Conservation (phyloP, 2,329 filamentous ascomycete genomes). For the Penicillium brasilianum region DNA sequence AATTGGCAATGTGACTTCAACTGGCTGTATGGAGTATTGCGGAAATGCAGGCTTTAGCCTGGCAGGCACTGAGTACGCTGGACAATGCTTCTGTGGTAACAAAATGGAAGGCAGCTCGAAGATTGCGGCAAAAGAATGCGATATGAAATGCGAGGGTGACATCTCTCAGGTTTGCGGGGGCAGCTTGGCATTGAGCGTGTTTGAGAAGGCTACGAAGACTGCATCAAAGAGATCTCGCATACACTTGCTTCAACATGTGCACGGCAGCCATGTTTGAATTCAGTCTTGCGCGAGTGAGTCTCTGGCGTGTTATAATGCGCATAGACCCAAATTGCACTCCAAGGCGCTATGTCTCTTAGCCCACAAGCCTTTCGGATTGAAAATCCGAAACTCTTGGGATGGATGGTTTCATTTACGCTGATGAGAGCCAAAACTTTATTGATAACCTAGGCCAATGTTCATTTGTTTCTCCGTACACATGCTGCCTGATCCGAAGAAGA, state of each 20-base stretch:
- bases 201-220: background rate
- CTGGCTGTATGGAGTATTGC: constrained; percentile 58
- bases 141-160: constrained; percentile 17
- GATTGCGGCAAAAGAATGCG: constrained; percentile 7
- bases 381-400: no score
- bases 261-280: constrained; percentile 5
- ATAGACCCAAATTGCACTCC: no score
- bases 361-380: no score
- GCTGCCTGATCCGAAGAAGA: background rate
- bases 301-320: background rate
- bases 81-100: constrained; percentile 57
- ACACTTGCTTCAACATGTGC: constrained; percentile 7
- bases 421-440: no score
- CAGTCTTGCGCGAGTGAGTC: background rate
- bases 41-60: constrained; percentile 50
- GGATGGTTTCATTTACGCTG: no score
- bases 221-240: constrained; percentile 2
- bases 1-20: constrained; percentile 46
- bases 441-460: background rate
- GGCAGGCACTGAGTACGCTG: constrained; percentile 57
- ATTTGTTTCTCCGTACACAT: background rate
- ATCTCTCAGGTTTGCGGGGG: constrained; percentile 14
- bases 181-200: constrained; percentile 11
- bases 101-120: constrained; percentile 15
- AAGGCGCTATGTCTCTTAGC: no score